Evolutionary conservation across 129 eudicot species (phyloP).

Genomic region (Escallonia rubra): DNA sequence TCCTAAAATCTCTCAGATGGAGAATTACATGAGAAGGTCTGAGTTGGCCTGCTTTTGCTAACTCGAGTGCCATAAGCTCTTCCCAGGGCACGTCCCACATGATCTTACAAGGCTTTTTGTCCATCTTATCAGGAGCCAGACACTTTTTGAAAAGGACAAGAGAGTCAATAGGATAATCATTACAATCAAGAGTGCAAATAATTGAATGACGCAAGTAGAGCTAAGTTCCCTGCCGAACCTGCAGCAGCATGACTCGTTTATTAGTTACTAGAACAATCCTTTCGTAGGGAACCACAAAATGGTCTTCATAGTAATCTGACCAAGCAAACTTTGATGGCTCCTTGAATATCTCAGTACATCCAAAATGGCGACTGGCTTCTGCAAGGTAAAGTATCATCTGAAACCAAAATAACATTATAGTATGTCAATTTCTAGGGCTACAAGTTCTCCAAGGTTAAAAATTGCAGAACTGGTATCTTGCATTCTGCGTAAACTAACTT

Average conservation of each 20-base stretch:
- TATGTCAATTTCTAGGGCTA: not conserved
- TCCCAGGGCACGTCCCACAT: slow-evolving; percentile 99
- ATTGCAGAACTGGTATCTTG: not conserved
- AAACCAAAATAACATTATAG: slow-evolving; percentile 7
- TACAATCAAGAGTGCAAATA: not conserved
- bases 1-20: slow-evolving; percentile 64
- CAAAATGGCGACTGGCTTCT: slow-evolving; percentile 95
- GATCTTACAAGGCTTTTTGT: slow-evolving; percentile 88
- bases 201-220: not conserved
- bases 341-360: slow-evolving; percentile 91
- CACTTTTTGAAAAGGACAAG: slow-evolving; percentile 37
- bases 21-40: slow-evolving; percentile 78
- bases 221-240: slow-evolving; percentile 34
- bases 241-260: slow-evolving; percentile 81
- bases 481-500: not conserved
- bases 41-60: slow-evolving; percentile 76
- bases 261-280: slow-evolving; percentile 83
- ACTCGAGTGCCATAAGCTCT: slow-evolving; percentile 77
- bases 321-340: slow-evolving; percentile 98
- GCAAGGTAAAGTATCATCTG: slow-evolving; percentile 96
- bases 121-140: slow-evolving; percentile 71
- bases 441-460: not conserved
- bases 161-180: not conserved
- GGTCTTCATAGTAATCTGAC: slow-evolving; percentile 91
- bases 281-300: slow-evolving; percentile 72